Evolutionary conservation across 2,329 filamentous ascomycete species (phyloP).

Genomic region (Aaosphaeria arxii): DNA sequence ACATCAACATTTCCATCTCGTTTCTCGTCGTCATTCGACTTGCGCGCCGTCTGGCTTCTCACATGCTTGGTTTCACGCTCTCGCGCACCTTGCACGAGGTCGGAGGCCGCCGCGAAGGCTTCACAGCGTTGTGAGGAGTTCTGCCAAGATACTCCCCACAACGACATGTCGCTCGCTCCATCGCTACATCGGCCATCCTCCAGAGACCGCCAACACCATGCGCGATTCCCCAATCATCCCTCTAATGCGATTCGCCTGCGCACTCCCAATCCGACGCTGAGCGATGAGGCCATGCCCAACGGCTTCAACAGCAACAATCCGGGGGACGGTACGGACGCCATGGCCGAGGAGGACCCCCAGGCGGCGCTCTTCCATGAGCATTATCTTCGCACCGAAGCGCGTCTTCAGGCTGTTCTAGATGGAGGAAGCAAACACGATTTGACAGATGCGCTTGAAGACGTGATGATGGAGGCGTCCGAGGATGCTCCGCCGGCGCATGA

Average conservation of each 20-base stretch:
- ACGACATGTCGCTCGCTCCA: constrained; percentile 36
- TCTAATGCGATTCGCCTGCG: constrained; percentile 38
- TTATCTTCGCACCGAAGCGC: constrained; percentile 73
- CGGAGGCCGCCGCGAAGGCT: constrained; percentile 40
- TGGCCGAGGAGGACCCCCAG: constrained; percentile 46
- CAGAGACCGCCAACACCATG: constrained; percentile 42
- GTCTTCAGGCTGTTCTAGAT: constrained; percentile 73
- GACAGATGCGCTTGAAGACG: constrained; percentile 23
- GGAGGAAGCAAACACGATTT: constrained; percentile 29
- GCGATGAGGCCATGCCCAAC: constrained; percentile 42
- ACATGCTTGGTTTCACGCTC: constrained; percentile 37
- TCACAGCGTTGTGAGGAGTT: constrained; percentile 34
- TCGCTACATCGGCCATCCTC: constrained; percentile 40
- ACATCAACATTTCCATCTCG: constrained; percentile 32
- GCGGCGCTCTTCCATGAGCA: constrained; percentile 67
- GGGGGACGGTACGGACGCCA: constrained; percentile 40
- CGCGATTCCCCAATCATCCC: constrained; percentile 32
- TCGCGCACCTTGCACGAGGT: constrained; percentile 41
- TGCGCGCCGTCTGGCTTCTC: constrained; percentile 28
- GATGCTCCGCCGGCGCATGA: constrained; percentile 36
- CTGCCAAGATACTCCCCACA: constrained; percentile 32
- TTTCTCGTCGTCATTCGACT: constrained; percentile 24
- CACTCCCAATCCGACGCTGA: constrained; percentile 42
- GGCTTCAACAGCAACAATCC: constrained; percentile 34
- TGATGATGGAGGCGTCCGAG: constrained; percentile 19